Evolutionary conservation across 208 protist species (phyloP), one percentile per base, ranked within the genome.

Genomic region (Acanthamoeba healyi): DNA sequence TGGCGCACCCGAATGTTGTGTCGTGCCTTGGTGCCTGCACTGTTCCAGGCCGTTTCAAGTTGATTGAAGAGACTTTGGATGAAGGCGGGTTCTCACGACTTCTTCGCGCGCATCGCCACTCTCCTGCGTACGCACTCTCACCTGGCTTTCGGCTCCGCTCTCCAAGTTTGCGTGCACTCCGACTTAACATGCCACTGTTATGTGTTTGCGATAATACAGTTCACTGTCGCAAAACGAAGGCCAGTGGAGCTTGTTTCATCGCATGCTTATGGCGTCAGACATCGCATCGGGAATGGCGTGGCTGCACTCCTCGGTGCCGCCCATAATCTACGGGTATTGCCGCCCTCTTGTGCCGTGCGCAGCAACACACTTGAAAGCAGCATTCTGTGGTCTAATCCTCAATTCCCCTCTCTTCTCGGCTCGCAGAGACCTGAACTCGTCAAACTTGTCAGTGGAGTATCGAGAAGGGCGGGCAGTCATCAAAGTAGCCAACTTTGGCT

Each of bases 401-500:
- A 15, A 0, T 6, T 42, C 4, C 22, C 32, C 32, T 46, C 34
- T 32, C 9, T 32, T 74, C 34, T 34, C 26, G 22, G 34, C 29
- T 26, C 17, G 4, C 51, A 88, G 79, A 24, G 42, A 88, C 32
- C 36, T 88, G 46, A 88, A 61, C 34, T 51, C 79, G 40, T 32
- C 79, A 22, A 88, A 88, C 44, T 58, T 88, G 40, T 88, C 79
- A n/a, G 79, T 72, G 32, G 86, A 72, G 58, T 92, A 72, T 29
- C 61, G 49, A 32, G 49, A 92, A 9, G 49, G 86, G 56, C 58
- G 86, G 10, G 86, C 34, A 42, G 58, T 92, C 38, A 44, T 92
- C 38, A 92, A 92, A 38, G 86, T 92, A 4, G 58, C 38, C 51
- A 92, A 92, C 44, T 92, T 92, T 92, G 86, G 86, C 44, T 92